Evolutionary conservation across 345 rosid genomes (phyloP), one percentile per base, ranked within the genome.

Genomic region (Carallia pectinifolia): DNA sequence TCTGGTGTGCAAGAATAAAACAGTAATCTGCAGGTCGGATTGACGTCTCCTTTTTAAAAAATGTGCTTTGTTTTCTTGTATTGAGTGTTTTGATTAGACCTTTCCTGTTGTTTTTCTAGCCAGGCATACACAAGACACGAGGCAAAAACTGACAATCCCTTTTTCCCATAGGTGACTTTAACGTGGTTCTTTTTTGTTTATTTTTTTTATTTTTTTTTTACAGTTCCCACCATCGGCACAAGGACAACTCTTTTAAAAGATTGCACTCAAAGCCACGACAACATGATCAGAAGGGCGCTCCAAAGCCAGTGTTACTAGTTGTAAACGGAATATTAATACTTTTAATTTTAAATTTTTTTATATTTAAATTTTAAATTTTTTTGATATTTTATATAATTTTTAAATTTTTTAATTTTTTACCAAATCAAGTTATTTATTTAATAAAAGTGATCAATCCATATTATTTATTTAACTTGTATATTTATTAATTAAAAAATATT

Each of bases 21-120:
- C 30, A 65, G 61, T 29, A 3, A 9, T 71, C 54, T 61, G 44
- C 38, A 50, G 38, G 8, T 66, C 71, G 77, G 76, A 62, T 64
- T 61, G 81, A 83, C 86, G 27, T 29, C 4, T 15, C 55, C 79
- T 74, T 76, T 81, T 3, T 44, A 69, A 17, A 76, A 27, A 64
- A 34, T 52, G 65, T 62, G 3, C 50, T 62, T 58, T 36, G 40
- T 62, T 77, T 76, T 77, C 70, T 74, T 67, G 79, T 67, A 52
- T 81, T 61, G 81, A 79, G 83, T 77, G 82, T 69, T 40, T 44
- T 52, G 81, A 81, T 81, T 64, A 67, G 81, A 77, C 72, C 37
- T 18, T 48, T 68, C 16, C 70, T 19, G 62, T 65, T 66, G 76
- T 69, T 76, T 64, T 64, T 17, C 69, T 34, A 23, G 36, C 61